phyloP scores from a whole-genome alignment of 192 early-diverging fungal species.

The Backusella parvicylindrica region DNA sequence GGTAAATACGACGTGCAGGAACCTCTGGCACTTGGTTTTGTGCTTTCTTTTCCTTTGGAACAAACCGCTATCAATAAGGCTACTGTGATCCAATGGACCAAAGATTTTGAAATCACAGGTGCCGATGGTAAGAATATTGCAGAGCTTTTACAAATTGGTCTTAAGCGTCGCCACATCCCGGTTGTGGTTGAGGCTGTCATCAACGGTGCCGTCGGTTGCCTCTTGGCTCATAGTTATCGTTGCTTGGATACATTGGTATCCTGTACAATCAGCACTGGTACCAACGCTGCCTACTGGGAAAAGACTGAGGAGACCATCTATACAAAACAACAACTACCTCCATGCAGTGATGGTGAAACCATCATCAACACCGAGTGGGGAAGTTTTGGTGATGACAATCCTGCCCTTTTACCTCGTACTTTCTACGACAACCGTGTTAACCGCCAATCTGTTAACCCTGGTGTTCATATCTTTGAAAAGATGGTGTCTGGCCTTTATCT shows the following conservation, averaged over 20 bases:
- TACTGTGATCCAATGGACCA: constrained; percentile 73
- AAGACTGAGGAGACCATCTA: constrained; percentile 45
- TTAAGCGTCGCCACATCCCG: constrained; percentile 63
- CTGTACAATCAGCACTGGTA: constrained; percentile 91
- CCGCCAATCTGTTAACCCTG: constrained; percentile 74
- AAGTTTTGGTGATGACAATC: constrained; percentile 76
- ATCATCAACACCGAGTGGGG: constrained; percentile 97
- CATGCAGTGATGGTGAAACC: constrained; percentile 56
- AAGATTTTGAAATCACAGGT: constrained; percentile 78
- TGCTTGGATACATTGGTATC: constrained; percentile 74
- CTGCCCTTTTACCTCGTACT: constrained; percentile 70
- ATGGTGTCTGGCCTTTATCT: constrained; percentile 92
- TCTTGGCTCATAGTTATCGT: constrained; percentile 83
- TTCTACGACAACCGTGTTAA: constrained; percentile 81
- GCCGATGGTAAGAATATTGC: constrained; percentile 82
- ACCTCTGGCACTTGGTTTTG: constrained; percentile 71
- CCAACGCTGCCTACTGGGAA: constrained; percentile 94
- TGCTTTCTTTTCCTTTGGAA: constrained; percentile 87
- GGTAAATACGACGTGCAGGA: constrained; percentile 17
- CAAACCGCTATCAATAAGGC: constrained; percentile 73
- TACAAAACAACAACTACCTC: neutral
- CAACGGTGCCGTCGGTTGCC: constrained; percentile 91
- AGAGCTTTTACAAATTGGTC: constrained; percentile 72
- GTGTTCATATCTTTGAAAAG: constrained; percentile 87
- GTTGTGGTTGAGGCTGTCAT: constrained; percentile 85